Evolutionary conservation across 2,329 filamentous ascomycete genomes (phyloP).

Genomic region (Tothia fuscella): DNA sequence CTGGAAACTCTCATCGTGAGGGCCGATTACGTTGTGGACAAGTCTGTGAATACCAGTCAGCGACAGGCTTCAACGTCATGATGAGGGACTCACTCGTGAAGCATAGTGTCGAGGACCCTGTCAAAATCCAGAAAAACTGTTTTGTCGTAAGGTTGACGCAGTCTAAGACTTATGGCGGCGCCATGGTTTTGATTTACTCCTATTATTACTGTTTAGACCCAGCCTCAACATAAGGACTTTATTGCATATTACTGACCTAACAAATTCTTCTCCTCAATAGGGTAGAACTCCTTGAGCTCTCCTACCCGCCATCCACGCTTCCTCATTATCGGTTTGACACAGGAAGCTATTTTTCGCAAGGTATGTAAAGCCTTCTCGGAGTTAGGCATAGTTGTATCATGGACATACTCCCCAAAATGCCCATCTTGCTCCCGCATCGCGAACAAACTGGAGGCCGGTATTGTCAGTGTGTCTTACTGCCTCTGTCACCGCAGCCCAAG

Average conservation of each 20-base stretch:
- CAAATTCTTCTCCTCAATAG: slow-evolving; percentile 57
- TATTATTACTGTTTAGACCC: too few relatives aligned
- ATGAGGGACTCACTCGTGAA: slow-evolving; percentile 53
- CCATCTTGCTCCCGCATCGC: slow-evolving; percentile 29
- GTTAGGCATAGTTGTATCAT: slow-evolving; percentile 32
- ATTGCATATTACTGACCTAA: slow-evolving; percentile 57
- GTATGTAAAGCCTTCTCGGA: slow-evolving; percentile 39
- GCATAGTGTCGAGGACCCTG: slow-evolving; percentile 75
- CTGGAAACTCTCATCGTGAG: slow-evolving; percentile 74
- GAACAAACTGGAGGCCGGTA: neutral
- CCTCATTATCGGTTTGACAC: slow-evolving; percentile 92
- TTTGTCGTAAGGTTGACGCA: slow-evolving; percentile 64
- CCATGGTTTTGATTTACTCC: slow-evolving; percentile 67
- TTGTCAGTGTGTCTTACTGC: too few relatives aligned
- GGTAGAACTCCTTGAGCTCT: slow-evolving; percentile 75
- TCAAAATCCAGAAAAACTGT: slow-evolving; percentile 71
- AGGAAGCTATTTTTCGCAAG: slow-evolving; percentile 69
- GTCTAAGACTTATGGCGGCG: slow-evolving; percentile 66
- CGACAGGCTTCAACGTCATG: slow-evolving; percentile 12
- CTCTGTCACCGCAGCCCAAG: too few relatives aligned
- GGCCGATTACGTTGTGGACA: slow-evolving; percentile 73
- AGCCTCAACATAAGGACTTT: neutral
- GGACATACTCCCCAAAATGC: slow-evolving; percentile 38
- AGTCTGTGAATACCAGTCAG: slow-evolving; percentile 33
- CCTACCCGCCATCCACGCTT: slow-evolving; percentile 70